phyloP scores from a whole-genome alignment of 2,329 filamentous ascomycete genomes.

The Cryphonectria carpinicola region DNA sequence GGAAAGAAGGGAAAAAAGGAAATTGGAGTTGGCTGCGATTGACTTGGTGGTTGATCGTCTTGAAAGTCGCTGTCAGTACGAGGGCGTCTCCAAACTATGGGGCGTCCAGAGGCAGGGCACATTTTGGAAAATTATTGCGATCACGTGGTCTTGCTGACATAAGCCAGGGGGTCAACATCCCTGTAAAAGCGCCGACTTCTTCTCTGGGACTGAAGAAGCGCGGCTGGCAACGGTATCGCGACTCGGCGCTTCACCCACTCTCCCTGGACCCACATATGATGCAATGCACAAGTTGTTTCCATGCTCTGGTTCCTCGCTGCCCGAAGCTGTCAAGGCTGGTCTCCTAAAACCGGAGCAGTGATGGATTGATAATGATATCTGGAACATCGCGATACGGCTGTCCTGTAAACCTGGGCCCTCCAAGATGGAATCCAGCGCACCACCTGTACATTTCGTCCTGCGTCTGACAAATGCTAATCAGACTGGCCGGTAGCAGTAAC shows the following conservation, averaged over 20 bases:
- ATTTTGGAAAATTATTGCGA: constrained; percentile 14
- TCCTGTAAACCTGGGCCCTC: not conserved
- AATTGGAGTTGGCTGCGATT: constrained; percentile 43
- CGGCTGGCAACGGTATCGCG: constrained; percentile 18
- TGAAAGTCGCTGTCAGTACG: constrained; percentile 15
- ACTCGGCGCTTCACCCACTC: constrained; percentile 1
- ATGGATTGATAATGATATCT: not conserved
- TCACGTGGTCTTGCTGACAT: constrained; percentile 15
- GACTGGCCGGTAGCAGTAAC: not conserved
- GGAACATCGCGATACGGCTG: not conserved
- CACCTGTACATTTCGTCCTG: not conserved
- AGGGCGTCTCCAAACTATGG: constrained; percentile 15
- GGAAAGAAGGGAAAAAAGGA: constrained; percentile 51
- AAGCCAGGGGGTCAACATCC: not conserved
- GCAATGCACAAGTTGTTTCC: constrained; percentile 16
- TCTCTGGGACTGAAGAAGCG: not conserved
- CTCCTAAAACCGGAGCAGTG: constrained; percentile 27
- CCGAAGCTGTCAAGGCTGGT: constrained; percentile 19
- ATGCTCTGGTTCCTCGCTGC: constrained; percentile 22
- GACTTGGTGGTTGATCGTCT: constrained; percentile 34
- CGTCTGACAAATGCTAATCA: not conserved
- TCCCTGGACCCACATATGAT: constrained; percentile 25
- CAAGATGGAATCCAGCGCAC: not conserved
- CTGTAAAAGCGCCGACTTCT: constrained; percentile 12
- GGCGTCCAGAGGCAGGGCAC: constrained; percentile 11